Conservation (phyloP, 139 green algal species). For the Astrephomene gubernaculifera region DNA sequence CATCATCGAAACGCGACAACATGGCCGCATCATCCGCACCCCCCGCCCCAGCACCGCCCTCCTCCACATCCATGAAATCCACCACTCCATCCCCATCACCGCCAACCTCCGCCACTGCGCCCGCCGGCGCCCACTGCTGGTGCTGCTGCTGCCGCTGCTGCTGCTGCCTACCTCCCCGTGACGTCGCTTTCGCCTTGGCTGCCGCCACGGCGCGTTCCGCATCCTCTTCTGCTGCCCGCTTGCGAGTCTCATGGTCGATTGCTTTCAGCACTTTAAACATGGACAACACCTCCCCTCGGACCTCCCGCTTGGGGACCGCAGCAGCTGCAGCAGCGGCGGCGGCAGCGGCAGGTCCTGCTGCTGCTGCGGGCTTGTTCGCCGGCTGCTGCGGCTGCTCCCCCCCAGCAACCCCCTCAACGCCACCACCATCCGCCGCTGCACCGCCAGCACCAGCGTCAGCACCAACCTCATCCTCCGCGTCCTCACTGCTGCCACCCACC, state of each 20-base stretch:
- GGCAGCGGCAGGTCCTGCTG: not conserved
- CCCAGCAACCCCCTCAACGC: too few relatives aligned
- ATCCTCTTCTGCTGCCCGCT: not conserved
- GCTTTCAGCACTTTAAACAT: constrained; percentile 45
- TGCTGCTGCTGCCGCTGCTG: not conserved
- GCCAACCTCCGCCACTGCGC: not conserved
- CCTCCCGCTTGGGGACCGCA: not conserved
- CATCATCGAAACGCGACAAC: not conserved
- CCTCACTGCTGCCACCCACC: too few relatives aligned
- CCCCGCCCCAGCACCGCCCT: not conserved
- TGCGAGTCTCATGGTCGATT: constrained; percentile 3
- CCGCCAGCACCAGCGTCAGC: too few relatives aligned
- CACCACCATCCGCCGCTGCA: not conserved
- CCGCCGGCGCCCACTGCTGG: not conserved
- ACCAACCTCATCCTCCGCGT: too few relatives aligned
- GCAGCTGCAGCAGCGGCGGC: not conserved
- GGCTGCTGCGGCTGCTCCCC: not conserved
- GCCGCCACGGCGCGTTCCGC: not conserved
- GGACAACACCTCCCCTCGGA: constrained; percentile 21
- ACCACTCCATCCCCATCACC: not conserved
- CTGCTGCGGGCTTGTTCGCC: not conserved
- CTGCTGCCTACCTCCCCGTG: not conserved
- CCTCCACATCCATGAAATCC: constrained; percentile 6
- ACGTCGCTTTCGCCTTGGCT: not conserved
- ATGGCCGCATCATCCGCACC: not conserved